Base-by-base conservation (phyloP, 2,329 filamentous ascomycete genomes). In the Fusarium sarcochroum region DNA sequence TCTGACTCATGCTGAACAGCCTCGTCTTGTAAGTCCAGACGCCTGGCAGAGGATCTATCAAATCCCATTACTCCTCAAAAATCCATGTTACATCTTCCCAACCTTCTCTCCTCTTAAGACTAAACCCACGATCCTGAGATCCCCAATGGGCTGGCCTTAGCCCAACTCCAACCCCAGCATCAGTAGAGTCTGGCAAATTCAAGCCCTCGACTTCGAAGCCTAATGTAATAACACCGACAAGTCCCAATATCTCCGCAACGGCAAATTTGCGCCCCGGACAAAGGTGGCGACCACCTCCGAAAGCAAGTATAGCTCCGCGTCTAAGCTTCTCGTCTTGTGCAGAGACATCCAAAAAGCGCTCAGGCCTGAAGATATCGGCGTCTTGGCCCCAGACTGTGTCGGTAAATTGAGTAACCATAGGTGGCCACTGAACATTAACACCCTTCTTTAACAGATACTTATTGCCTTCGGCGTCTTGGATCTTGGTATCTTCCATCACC, bases 401-500 rank as follows among this genome's bases (percentile, higher is more conserved):
- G 8, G 50, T 30, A 10, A 61, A 52, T 45, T 77, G 75, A 2
- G 64, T 68, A 1, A 73, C 69, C 11, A 58, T 58, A 7, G 63
- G 58, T 1, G 71, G 34, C 70, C 76, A 71, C 41, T 76, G 69
- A 3, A 77, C 51, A 9, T 72, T 69, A 11, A 45, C 62, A 10
- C 70, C 75, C 27, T 72, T 71, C 18, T 70, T 72, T 10, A 77
- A 54, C 2, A 76, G 56, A 47, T 75, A 76, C 30, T 70, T 52
- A 3, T 58, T 58, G 6, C 70, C 72, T 2, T 71, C 41, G 2
- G 44, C n/a, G 47, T 77, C 74, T 7, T 70, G 57, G 17, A 78
- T 51, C 8, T 55, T 70, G 2, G 80, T 82, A 47, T 85, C 83
- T 21, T 76, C 66, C 44, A 78, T 71, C 5, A 84, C 80, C 6